Evolutionary conservation across 2,329 filamentous ascomycete genomes (phyloP).

Genomic region (Exophiala oligosperma): DNA sequence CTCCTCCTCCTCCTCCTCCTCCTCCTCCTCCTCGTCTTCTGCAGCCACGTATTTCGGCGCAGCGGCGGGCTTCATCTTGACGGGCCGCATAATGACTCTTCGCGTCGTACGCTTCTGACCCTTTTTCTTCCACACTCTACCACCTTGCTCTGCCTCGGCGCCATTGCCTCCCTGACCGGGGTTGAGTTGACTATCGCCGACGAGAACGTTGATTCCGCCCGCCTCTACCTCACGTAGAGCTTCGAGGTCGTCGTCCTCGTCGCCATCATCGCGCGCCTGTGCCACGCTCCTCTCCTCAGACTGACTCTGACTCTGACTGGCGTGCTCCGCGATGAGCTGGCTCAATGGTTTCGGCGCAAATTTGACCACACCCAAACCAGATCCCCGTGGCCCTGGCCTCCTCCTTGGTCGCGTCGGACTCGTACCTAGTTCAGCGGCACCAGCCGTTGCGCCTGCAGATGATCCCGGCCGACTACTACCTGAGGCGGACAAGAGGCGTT

Average conservation of each 20-base stretch:
- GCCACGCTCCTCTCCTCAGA: conserved; percentile 23
- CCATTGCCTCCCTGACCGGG: conserved; percentile 4
- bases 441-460: not conserved
- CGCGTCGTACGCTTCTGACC: conserved; percentile 51
- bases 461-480: not conserved
- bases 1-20: conserved; percentile 24
- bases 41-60: conserved; percentile 33
- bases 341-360: conserved; percentile 20
- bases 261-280: conserved; percentile 31
- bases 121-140: conserved; percentile 45
- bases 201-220: conserved; percentile 32
- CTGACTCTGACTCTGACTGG: conserved; percentile 28
- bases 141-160: conserved; percentile 7
- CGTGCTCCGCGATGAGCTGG: conserved; percentile 23
- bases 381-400: conserved; percentile 13
- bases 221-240: conserved; percentile 46
- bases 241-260: conserved; percentile 46
- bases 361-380: conserved; percentile 5
- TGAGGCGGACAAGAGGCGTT: conserved; percentile 27
- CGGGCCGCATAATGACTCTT: conserved; percentile 45
- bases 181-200: conserved; percentile 39
- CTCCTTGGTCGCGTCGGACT: conserved; percentile 11
- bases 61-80: conserved; percentile 28
- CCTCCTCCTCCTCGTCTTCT: conserved; percentile 23
- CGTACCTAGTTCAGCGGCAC: not conserved